phyloP scores from a whole-genome alignment of 495 filamentous ascomycete species.

The Hypoxylon subgilvum region DNA sequence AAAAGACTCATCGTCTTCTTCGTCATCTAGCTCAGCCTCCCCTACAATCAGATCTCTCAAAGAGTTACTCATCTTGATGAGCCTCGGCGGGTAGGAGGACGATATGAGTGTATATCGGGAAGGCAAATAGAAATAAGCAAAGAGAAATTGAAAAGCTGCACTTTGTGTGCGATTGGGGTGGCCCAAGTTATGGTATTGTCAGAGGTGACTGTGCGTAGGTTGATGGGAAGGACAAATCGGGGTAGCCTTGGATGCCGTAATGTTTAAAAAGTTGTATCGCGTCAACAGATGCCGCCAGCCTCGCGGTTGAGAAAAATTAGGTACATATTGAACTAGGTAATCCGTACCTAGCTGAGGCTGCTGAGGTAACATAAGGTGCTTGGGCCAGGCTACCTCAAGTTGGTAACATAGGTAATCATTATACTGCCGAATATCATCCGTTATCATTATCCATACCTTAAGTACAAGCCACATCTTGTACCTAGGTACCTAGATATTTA shows the following conservation, averaged over 20 bases:
- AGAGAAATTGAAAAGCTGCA: background rate
- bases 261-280: conserved; percentile 22
- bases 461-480: no score
- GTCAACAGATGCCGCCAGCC: conserved; percentile 15
- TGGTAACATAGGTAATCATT: no score
- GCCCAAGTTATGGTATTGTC: background rate
- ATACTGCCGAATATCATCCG: no score
- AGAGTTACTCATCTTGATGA: conserved; percentile 64
- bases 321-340: no score
- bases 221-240: no score
- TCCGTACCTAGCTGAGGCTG: background rate
- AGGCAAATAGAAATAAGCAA: background rate
- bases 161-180: background rate
- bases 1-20: conserved; percentile 84
- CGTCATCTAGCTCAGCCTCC: conserved; percentile 89
- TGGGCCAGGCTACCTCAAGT: no score
- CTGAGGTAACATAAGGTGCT: background rate
- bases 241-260: no score
- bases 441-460: background rate
- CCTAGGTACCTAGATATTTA: no score
- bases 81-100: background rate
- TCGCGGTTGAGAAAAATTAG: conserved; percentile 27
- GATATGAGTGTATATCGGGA: background rate
- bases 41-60: conserved; percentile 78
- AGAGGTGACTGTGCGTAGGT: background rate